These are phyloP conservation scores for Lodderomyces margitis DNA, from an alignment of 1,139 yeast genomes.

Conservation along the genomic window DNA sequence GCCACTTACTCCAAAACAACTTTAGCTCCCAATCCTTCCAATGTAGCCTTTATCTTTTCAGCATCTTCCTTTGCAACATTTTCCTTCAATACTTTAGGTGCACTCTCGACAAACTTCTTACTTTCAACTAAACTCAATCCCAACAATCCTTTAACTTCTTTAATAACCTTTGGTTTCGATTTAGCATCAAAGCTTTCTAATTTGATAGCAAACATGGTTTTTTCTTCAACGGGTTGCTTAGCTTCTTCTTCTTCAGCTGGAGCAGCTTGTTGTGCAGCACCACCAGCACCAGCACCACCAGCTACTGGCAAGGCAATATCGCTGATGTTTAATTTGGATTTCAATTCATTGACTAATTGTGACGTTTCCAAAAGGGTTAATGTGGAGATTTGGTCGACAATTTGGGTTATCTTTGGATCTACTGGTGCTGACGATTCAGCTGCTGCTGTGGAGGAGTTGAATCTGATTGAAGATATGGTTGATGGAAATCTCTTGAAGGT, in stretches of 20 bases:
- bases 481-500: slow-evolving; percentile 1
- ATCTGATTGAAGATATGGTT: slow-evolving; percentile 21
- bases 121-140: slow-evolving; percentile 95
- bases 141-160: slow-evolving; percentile 89
- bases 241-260: slow-evolving; percentile 76
- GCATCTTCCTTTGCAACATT: slow-evolving; percentile 87
- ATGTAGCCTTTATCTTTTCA: slow-evolving; percentile 85
- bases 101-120: slow-evolving; percentile 95
- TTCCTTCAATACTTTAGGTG: slow-evolving; percentile 90
- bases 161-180: slow-evolving; percentile 94
- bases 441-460: slow-evolving; percentile 62
- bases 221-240: slow-evolving; percentile 82
- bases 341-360: slow-evolving; percentile 75
- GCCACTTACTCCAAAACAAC: slow-evolving; percentile 65
- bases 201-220: slow-evolving; percentile 89
- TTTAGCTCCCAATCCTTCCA: slow-evolving; percentile 96
- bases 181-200: slow-evolving; percentile 93
- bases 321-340: slow-evolving; percentile 84
- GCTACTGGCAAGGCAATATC: slow-evolving; percentile 87
- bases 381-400: slow-evolving; percentile 88
- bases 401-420: slow-evolving; percentile 83
- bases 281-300: slow-evolving; percentile 52
- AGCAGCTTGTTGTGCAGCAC: slow-evolving; percentile 52
- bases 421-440: slow-evolving; percentile 49
- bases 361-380: slow-evolving; percentile 91